Evolutionary conservation across 495 filamentous ascomycete species (phyloP).

Genomic region (Entonaema liquescens): DNA sequence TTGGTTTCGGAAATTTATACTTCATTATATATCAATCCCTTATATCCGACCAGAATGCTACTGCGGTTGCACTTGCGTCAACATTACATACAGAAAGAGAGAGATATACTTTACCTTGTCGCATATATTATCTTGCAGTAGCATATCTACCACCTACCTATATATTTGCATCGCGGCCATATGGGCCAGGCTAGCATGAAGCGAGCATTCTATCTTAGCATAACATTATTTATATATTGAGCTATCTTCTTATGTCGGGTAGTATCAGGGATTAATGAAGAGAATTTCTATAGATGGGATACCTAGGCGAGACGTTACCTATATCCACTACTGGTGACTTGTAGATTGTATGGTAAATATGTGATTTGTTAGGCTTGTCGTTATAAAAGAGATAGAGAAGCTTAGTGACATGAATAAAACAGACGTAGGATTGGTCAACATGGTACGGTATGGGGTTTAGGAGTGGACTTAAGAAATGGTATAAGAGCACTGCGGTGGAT

Average conservation of each 20-base stretch:
- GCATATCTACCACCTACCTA: not conserved
- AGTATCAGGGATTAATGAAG: not conserved
- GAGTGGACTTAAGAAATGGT: too few species aligned
- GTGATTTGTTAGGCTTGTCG: too few species aligned
- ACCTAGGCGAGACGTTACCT: not conserved
- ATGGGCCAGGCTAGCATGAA: not conserved
- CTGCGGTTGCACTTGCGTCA: not conserved
- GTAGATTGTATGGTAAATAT: too few species aligned
- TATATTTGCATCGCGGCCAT: not conserved
- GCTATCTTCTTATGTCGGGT: not conserved
- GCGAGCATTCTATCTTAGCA: not conserved
- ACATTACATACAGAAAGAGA: not conserved
- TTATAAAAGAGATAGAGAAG: too few species aligned
- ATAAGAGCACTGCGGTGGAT: too few species aligned
- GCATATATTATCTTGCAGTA: not conserved
- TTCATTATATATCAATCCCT: not conserved
- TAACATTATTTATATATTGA: not conserved
- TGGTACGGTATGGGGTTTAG: too few species aligned
- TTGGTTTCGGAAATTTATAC: not conserved
- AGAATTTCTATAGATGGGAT: not conserved
- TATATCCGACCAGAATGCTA: not conserved
- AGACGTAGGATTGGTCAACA: too few species aligned
- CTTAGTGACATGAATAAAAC: too few species aligned
- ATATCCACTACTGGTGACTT: not conserved
- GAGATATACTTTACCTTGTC: not conserved